These are phyloP conservation scores for Brassica cretica DNA, from an alignment of 345 rosid species.

Conservation along the genomic window DNA sequence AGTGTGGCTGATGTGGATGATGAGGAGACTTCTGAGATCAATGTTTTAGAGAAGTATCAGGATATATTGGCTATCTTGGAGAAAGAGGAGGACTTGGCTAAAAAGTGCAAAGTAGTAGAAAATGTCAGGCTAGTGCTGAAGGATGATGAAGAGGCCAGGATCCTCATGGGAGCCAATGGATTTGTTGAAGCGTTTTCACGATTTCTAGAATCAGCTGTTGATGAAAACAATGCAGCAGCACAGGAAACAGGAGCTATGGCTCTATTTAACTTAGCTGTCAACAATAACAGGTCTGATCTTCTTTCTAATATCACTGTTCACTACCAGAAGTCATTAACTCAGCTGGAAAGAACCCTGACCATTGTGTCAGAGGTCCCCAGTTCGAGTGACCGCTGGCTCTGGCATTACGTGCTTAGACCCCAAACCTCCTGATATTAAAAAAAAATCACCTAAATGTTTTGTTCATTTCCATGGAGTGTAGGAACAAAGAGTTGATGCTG, in stretches of 20 bases:
- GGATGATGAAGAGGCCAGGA: conserved; percentile 95
- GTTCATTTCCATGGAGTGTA: conserved; percentile 17
- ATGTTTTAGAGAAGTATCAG: conserved; percentile 50
- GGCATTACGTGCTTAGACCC: no score
- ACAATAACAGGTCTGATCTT: conserved; percentile 73
- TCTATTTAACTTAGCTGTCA: conserved; percentile 90
- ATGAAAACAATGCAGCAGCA: conserved; percentile 47
- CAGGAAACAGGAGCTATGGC: conserved; percentile 93
- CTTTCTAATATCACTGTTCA: neutral
- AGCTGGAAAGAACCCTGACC: no score
- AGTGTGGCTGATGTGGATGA: conserved; percentile 27
- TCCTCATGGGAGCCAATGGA: conserved; percentile 83
- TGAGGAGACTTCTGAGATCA: conserved; percentile 44
- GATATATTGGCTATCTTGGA: conserved; percentile 57
- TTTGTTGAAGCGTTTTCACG: conserved; percentile 70
- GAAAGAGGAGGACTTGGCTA: conserved; percentile 47
- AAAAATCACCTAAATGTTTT: no score
- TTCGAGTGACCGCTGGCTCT: no score
- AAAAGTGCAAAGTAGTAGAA: conserved; percentile 67
- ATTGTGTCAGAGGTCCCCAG: no score
- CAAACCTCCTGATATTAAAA: no score
- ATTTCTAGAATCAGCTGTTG: conserved; percentile 64
- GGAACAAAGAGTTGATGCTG: conserved; percentile 84
- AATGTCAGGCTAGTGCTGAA: conserved; percentile 67
- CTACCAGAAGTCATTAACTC: no score